Evolutionary conservation across 345 rosid genomes (phyloP), one percentile per base, ranked within the genome.

Genomic region (Syzygium aqueum): DNA sequence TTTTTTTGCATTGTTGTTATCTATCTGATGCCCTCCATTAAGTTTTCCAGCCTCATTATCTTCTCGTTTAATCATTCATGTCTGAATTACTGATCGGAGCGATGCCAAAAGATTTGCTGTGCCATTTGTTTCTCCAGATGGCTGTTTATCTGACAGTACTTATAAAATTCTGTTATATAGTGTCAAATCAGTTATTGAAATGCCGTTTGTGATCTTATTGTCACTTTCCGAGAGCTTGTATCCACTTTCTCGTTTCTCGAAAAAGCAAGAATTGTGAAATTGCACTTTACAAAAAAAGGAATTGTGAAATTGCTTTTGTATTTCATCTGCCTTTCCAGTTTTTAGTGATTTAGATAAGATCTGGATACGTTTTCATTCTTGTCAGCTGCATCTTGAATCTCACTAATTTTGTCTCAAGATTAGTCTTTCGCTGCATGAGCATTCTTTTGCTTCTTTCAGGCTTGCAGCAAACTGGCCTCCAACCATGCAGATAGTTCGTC

Each of bases 391-490:
- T 67, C 78, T 67, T 30, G 43, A 30, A 19, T 67, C 40, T 37
- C 78, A 33, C 46, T 67, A 67, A 67, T 21, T 73, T 33, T 28
- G 43, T 53, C 85, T 28, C 15, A 30, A 28, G 27, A 40, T 84
- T 84, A 11, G 50, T 49, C 85, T 46, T 83, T 46, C 85, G 27
- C 85, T 30, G 85, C 49, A 5, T 84, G 59, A 84, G 49, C 59
- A 84, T 50, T 84, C 28, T 61, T 65, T 88, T 53, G 54, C n/a
- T 86, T 88, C 30, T 92, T 84, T 89, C 96, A 97, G 99, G 94
- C 97, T 97, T 88, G 99, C 99, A 85, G 97, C 95, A 77, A 95
- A 97, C 89, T 97, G 99, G 99, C 99, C 99, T 25, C 84, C 90
- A 63, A 94, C 94, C 50, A 94, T 97, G 99, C 99, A 97, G 92